Evolutionary conservation across 345 rosid genomes (phyloP), one percentile per base, ranked within the genome.

Genomic region (Arabis hirsuta): DNA sequence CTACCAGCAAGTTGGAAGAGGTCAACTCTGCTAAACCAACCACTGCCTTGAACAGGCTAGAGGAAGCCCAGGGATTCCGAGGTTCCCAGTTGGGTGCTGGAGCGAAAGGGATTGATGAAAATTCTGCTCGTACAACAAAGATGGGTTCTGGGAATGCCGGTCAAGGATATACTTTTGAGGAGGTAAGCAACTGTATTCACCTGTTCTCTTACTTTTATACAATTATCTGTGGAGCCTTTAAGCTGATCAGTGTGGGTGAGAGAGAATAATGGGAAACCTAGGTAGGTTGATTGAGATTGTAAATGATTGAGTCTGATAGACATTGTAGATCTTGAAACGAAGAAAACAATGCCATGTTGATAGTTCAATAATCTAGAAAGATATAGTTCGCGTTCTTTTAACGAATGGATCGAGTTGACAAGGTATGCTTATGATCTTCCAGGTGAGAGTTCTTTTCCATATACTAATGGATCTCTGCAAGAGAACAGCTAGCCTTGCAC

Each of bases 161-260:
- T 73, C 99, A 96, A 81, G 99, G 99, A 74, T 96, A 96, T 81
- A 96, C 92, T 60, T 96, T 84, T 80, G 99, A 92, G 76, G 99
- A 96, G 98, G 98, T 96, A 82, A 50, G 34, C 45, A 64, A 32
- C 38, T 38, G 4, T 62, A 11, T 48, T 39, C 65, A 16, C 14
- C 57, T 64, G 41, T 69, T 41, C 19, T 47, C 62, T 55, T 55
- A 47, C 47, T 16, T 47, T 12, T 13, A 76, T 44, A 41, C 47
- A 63, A 38, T 46, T 26, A 44, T 52, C 20, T 13, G 11, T 42
- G 48, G 13, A 39, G 26, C 22, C 19, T 12, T 41, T 59, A 20
- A 52, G 26, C 66, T 50, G 45, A 58, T 41, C 26, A 58, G 16
- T n/a, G 59, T 74, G 67, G 59, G 62, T 51, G 46, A 67, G 36